These are phyloP conservation scores for Paraconiothyrium sp. DNA, from an alignment of 2,329 filamentous ascomycete species.

Conservation along the genomic window DNA sequence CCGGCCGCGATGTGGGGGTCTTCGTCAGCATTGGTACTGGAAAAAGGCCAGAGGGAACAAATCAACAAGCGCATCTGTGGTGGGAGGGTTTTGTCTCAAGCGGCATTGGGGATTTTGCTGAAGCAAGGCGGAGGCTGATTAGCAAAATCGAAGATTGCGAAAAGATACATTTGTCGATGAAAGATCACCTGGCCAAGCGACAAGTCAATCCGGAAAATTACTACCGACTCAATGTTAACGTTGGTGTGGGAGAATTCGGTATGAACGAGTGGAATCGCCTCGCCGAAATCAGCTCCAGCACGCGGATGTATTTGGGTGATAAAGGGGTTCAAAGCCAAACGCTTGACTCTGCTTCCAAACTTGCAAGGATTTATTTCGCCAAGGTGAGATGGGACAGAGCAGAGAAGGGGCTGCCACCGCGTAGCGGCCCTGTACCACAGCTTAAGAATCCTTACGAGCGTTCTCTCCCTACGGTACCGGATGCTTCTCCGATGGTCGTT, in stretches of 20 bases:
- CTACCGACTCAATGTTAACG: slow-evolving; percentile 94
- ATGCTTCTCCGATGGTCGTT: slow-evolving; percentile 60
- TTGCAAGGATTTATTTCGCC: slow-evolving; percentile 83
- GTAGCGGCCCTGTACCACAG: slow-evolving; percentile 33
- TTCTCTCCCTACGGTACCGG: slow-evolving; percentile 45
- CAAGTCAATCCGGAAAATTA: slow-evolving; percentile 90
- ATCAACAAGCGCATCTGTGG: slow-evolving; percentile 77
- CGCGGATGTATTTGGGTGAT: slow-evolving; percentile 80
- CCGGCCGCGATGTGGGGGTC: slow-evolving; percentile 88
- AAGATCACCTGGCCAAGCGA: slow-evolving; percentile 78
- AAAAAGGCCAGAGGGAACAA: slow-evolving; percentile 78
- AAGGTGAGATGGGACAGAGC: slow-evolving; percentile 72
- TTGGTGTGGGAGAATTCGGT: slow-evolving; percentile 94
- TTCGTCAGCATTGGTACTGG: slow-evolving; percentile 96
- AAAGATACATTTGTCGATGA: slow-evolving; percentile 87
- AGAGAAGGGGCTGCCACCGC: slow-evolving; percentile 44
- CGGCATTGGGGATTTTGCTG: slow-evolving; percentile 84
- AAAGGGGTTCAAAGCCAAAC: slow-evolving; percentile 80
- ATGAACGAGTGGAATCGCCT: slow-evolving; percentile 98
- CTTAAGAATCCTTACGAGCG: slow-evolving; percentile 42
- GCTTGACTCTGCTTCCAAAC: slow-evolving; percentile 77
- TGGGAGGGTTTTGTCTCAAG: slow-evolving; percentile 84
- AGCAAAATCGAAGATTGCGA: slow-evolving; percentile 96
- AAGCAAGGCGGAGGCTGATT: slow-evolving; percentile 84
- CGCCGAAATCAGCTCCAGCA: slow-evolving; percentile 94